phyloP scores from a whole-genome alignment of 768 basidiomycete species.

The Leccinum boreale region DNA sequence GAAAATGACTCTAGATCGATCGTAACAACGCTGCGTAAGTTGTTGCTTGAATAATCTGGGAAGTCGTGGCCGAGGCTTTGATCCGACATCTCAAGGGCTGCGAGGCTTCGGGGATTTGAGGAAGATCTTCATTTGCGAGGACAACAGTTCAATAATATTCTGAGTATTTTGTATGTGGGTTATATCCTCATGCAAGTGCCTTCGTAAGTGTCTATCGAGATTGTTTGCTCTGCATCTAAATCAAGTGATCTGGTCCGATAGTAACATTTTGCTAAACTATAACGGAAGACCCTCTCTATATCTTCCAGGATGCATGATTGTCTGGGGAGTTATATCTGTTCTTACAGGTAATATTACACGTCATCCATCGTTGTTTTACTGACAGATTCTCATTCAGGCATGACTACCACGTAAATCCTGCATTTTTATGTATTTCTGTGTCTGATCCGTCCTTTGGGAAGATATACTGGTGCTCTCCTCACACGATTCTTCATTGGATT shows the following conservation, averaged over 20 bases:
- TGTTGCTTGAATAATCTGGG: not conserved
- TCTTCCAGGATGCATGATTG: slow-evolving; percentile 60
- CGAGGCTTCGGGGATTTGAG: slow-evolving; percentile 69
- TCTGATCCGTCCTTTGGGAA: slow-evolving; percentile 22
- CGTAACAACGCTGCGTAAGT: slow-evolving; percentile 67
- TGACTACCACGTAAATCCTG: slow-evolving; percentile 36
- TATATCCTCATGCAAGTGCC: slow-evolving; percentile 82
- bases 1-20: slow-evolving; percentile 46
- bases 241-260: slow-evolving; percentile 23
- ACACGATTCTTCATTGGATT: slow-evolving; percentile 79
- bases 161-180: slow-evolving; percentile 67
- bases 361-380: not conserved
- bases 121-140: slow-evolving; percentile 60
- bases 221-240: not conserved
- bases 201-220: slow-evolving; percentile 43
- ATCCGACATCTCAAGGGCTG: slow-evolving; percentile 45
- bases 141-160: slow-evolving; percentile 60
- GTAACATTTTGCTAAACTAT: slow-evolving; percentile 68
- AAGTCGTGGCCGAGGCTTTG: not conserved
- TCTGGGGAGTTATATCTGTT: slow-evolving; percentile 65
- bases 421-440: not conserved
- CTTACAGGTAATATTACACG: slow-evolving; percentile 42
- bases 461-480: slow-evolving; percentile 61
- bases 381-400: slow-evolving; percentile 27
- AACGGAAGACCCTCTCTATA: slow-evolving; percentile 69